These are phyloP conservation scores for Boletus eberwhitei DNA, from an alignment of 768 basidiomycete species.

Conservation along the genomic window DNA sequence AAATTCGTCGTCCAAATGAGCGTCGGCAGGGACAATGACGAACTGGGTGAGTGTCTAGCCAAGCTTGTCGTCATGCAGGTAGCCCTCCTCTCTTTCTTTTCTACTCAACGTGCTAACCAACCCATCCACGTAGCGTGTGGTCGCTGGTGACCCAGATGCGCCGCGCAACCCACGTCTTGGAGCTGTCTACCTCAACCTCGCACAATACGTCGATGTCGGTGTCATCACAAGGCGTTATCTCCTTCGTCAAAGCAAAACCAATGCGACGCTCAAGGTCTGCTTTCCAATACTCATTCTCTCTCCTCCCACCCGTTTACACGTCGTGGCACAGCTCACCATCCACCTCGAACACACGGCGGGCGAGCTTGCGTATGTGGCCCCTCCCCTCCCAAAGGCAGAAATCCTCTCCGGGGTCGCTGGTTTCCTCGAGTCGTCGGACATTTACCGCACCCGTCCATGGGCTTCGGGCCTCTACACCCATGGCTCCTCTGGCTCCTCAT, in stretches of 20 bases:
- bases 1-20: slow-evolving; percentile 57
- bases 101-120: neutral
- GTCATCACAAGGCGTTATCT: slow-evolving; percentile 62
- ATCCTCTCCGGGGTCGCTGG: slow-evolving; percentile 66
- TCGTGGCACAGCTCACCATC: slow-evolving; percentile 49
- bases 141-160: slow-evolving; percentile 51
- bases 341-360: slow-evolving; percentile 54
- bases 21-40: slow-evolving; percentile 48
- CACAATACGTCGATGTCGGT: slow-evolving; percentile 65
- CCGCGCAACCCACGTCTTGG: slow-evolving; percentile 63
- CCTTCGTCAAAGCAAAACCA: slow-evolving; percentile 70
- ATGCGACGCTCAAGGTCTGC: slow-evolving; percentile 68
- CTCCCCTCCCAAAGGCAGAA: slow-evolving; percentile 68
- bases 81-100: neutral
- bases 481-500: slow-evolving; percentile 30
- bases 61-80: slow-evolving; percentile 65
- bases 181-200: slow-evolving; percentile 64
- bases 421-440: slow-evolving; percentile 52
- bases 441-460: slow-evolving; percentile 49
- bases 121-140: slow-evolving; percentile 44
- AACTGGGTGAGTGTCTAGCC: slow-evolving; percentile 53
- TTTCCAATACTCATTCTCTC: neutral
- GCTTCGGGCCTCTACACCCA: slow-evolving; percentile 45
- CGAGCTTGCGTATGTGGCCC: slow-evolving; percentile 53
- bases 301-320: neutral